These are phyloP conservation scores for Fomitopsis pinicola DNA, from an alignment of 1,284 basidiomycete genomes.

Conservation along the genomic window DNA sequence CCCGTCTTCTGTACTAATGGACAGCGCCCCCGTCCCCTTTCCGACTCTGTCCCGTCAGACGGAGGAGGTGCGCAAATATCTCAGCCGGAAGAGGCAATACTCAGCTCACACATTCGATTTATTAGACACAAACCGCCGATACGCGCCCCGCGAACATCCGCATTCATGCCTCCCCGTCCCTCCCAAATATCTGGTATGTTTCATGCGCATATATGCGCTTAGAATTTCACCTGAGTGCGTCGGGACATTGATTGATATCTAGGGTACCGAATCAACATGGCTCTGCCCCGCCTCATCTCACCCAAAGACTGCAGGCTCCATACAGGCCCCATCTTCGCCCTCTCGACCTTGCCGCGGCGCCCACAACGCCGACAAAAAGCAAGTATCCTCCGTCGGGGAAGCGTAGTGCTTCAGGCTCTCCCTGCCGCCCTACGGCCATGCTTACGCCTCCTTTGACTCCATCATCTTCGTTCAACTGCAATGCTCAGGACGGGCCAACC, in stretches of 20 bases:
- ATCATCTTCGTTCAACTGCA: slow-evolving; percentile 24
- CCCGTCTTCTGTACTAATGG: slow-evolving; percentile 10
- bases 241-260: not conserved
- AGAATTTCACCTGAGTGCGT: not conserved
- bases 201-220: not conserved
- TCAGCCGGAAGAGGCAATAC: not conserved
- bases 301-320: slow-evolving; percentile 15
- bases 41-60: slow-evolving; percentile 20
- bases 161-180: slow-evolving; percentile 24
- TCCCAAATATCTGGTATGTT: slow-evolving; percentile 22
- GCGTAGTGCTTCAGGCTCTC: slow-evolving; percentile 7
- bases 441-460: slow-evolving; percentile 29
- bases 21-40: slow-evolving; percentile 21
- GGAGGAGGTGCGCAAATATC: slow-evolving; percentile 21
- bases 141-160: slow-evolving; percentile 16
- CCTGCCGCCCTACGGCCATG: slow-evolving; percentile 12
- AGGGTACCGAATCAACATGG: slow-evolving; percentile 16
- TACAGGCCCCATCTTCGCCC: slow-evolving; percentile 26
- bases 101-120: not conserved
- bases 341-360: slow-evolving; percentile 24
- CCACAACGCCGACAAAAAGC: slow-evolving; percentile 14
- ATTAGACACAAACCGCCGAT: slow-evolving; percentile 12
- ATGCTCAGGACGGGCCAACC: slow-evolving; percentile 19
- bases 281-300: slow-evolving; percentile 6
- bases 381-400: slow-evolving; percentile 3